phyloP scores from a whole-genome alignment of 768 basidiomycete genomes.

The Pholiota conissans region DNA sequence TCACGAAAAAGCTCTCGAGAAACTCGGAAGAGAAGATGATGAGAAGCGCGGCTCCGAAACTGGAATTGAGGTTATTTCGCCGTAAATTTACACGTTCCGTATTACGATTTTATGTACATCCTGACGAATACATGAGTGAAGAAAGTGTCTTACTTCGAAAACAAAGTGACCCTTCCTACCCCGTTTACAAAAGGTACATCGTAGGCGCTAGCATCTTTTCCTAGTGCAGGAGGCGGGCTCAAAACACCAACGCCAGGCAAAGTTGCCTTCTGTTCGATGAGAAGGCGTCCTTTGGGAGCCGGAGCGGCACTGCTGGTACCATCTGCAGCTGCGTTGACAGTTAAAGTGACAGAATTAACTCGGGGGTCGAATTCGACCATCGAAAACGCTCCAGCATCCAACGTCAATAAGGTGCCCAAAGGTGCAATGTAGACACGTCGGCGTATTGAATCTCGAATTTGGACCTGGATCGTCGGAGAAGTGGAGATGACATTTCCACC shows the following conservation, averaged over 20 bases:
- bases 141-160: background rate
- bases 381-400: slow-evolving; percentile 56
- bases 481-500: slow-evolving; percentile 47
- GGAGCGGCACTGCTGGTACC: slow-evolving; percentile 40
- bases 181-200: slow-evolving; percentile 44
- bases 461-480: slow-evolving; percentile 41
- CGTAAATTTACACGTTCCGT: background rate
- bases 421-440: slow-evolving; percentile 54
- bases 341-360: slow-evolving; percentile 36
- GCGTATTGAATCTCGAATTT: slow-evolving; percentile 46
- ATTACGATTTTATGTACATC: slow-evolving; percentile 1
- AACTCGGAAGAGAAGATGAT: slow-evolving; percentile 16
- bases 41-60: background rate
- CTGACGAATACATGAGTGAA: background rate
- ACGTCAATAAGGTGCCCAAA: slow-evolving; percentile 41
- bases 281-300: slow-evolving; percentile 45
- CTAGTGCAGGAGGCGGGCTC: slow-evolving; percentile 36
- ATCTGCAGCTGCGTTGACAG: slow-evolving; percentile 38
- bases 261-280: slow-evolving; percentile 43
- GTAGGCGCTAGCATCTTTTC: slow-evolving; percentile 46
- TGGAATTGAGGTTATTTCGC: background rate
- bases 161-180: slow-evolving; percentile 33
- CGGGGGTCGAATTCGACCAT: slow-evolving; percentile 39
- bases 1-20: slow-evolving; percentile 28
- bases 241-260: slow-evolving; percentile 38